These are phyloP conservation scores for Zygosaccharomyces lentus DNA, from an alignment of 805 yeast genomes.

Conservation along the genomic window DNA sequence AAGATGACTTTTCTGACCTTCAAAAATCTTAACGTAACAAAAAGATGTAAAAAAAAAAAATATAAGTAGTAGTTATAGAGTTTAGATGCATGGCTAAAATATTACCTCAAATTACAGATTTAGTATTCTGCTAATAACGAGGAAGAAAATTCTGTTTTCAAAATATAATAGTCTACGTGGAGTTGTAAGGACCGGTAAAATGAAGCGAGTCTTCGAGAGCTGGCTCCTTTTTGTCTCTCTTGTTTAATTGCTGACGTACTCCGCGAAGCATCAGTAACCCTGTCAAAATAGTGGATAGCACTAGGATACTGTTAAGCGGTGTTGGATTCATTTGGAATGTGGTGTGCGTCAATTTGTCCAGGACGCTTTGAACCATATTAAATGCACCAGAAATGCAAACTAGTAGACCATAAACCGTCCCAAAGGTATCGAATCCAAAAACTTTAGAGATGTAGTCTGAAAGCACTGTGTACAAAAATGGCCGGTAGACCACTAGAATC, in stretches of 20 bases:
- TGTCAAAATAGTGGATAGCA: conserved; percentile 47
- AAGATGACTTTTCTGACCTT: background rate
- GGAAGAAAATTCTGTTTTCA: too few relatives aligned
- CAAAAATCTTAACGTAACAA: background rate
- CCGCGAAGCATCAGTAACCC: conserved; percentile 5
- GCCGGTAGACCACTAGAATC: conserved; percentile 75
- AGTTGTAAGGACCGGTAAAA: background rate
- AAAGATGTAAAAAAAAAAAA: too few relatives aligned
- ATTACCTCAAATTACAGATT: too few relatives aligned
- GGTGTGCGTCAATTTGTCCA: conserved; percentile 70
- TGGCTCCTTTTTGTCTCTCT: conserved; percentile 1
- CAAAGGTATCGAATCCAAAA: conserved; percentile 89
- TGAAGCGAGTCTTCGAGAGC: background rate
- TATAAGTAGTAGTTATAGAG: too few relatives aligned
- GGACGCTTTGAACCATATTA: conserved; percentile 63
- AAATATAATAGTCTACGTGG: background rate
- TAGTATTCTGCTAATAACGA: too few relatives aligned
- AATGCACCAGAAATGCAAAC: conserved; percentile 79
- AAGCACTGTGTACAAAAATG: conserved; percentile 88
- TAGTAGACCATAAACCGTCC: conserved; percentile 83
- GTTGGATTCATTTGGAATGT: conserved; percentile 68
- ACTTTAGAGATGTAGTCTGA: conserved; percentile 90
- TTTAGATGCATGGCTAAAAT: too few relatives aligned
- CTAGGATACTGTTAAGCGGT: conserved; percentile 63
- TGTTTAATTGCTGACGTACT: conserved; percentile 6